Percentiles rank a stretch among this genome's conserved stretches.
phyloP scores from a whole-genome alignment of 345 rosid genomes.

The Carallia pectinifolia region DNA sequence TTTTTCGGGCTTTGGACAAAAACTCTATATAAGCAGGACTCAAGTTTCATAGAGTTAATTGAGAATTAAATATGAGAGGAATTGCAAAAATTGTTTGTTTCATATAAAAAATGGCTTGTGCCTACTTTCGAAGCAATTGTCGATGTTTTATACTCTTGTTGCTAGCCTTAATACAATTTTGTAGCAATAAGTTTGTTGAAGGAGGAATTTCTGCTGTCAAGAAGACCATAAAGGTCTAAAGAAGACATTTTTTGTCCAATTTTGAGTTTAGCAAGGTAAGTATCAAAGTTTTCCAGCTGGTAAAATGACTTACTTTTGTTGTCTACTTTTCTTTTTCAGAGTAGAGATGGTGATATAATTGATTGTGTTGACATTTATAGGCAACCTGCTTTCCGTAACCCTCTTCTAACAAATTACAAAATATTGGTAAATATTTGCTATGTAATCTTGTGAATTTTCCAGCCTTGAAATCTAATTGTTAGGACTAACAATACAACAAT shows the following conservation, averaged over 20 bases:
- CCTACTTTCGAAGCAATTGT: background rate
- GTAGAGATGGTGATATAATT: constrained; percentile 11
- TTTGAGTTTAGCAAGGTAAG: no score
- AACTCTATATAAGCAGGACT: no score
- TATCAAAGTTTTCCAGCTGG: background rate
- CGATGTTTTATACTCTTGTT: background rate
- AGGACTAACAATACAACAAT: no score
- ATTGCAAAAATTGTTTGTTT: background rate
- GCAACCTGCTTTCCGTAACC: constrained; percentile 32
- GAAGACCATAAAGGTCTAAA: background rate
- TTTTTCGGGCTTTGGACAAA: no score
- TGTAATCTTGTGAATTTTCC: no score
- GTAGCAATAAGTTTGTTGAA: background rate
- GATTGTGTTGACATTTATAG: constrained; percentile 30
- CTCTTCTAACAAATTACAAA: constrained; percentile 25
- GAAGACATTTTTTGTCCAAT: no score
- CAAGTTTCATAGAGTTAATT: no score
- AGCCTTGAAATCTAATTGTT: no score
- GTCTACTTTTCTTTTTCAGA: background rate
- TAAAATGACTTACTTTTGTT: background rate
- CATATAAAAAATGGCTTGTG: background rate
- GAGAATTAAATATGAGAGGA: no score
- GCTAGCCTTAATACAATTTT: background rate
- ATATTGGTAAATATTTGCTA: constrained; percentile 3
- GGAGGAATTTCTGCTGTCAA: background rate